Base-by-base conservation (phyloP, 768 basidiomycete genomes). In the Leccinum variicolor region DNA sequence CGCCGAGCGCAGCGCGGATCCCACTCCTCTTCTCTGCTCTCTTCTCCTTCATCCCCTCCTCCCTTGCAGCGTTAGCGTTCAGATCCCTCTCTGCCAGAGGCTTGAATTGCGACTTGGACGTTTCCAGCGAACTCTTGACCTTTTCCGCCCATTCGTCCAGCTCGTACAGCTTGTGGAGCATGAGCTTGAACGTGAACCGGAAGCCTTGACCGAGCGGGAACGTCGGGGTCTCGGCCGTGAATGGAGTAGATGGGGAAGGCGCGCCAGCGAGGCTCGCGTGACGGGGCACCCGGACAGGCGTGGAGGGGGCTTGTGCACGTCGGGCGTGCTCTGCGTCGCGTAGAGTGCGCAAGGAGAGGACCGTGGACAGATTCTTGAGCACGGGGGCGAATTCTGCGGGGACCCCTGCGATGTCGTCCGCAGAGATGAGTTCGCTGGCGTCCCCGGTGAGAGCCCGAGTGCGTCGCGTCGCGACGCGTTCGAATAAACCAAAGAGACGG, bases 81-180 rank as follows among this genome's bases (percentile, higher is more conserved):
- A 69, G 64, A 50, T 64, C 62, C 52, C 54, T 59, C 62, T 81
- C 80, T 0, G 77, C 77, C 50, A 87, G 64, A 2, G 85, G 79
- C 67, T 81, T 84, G 71, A 80, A 87, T 56, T 81, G 79, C 39
- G 73, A 76, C 68, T 79, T 78, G 45, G 84, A 85, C 54, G 69
- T 73, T 65, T 81, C 78, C 66, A 86, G 64, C 21, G 80, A 76
- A 23, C 77, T 76, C 66, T 79, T 80, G 53, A 85, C 79, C 67
- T 81, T 83, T 61, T 75, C 73, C 1, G 72, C 76, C 83, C 84
- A 87, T 54, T 85, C 84, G 21, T 82, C 81, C 53, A 81, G 50
- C 23, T 79, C 75, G 69, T 87, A 87, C 11, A 87, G 74, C 66
- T 84, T 82, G 73, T 87, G 83, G 56, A 86, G 68, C 84, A 85